Evolutionary conservation across 2,329 filamentous ascomycete species (phyloP), one percentile per base, ranked within the genome.

Genomic region (Colletotrichum trifolii): DNA sequence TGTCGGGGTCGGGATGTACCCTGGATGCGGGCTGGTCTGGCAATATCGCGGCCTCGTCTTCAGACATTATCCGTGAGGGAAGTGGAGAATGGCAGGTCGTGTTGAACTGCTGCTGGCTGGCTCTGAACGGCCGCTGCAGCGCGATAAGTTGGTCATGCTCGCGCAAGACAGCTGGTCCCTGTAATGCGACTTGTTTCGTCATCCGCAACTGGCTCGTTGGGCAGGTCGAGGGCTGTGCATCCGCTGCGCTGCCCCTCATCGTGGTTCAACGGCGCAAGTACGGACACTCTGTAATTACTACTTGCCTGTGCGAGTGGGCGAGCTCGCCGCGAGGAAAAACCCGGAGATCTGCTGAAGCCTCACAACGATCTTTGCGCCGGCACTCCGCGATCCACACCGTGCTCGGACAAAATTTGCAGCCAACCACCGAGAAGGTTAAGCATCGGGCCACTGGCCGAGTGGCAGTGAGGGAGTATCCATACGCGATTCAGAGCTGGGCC

Each of bases 61-160:
- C 58, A 62, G 58, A 62, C 59, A 63, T 49, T 36, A 63, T 66
- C 42, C 58, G 63, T 66, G 63, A 57, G 62, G 43, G 33, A 47
- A 42, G 59, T 63, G 63, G 63, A 53, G 52, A 57, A 48, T 57
- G 42, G 34, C 33, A 13, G 46, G 42, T 66, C 59, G 63, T 57
- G 52, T 57, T 66, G 48, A 66, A 48, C 53, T 52, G 53, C 59
- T 47, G 63, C 59, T 66, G 63, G 63, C 58, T 54, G 61, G 25
- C 25, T 4, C 17, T 60, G 43, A 42, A 35, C 42, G 55, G 17
- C 36, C 40, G 45, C 54, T 49, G 54, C 54, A 48, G 54, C 39
- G 45, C 46, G 62, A 61, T 49, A 54, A 64, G 62, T 42, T 47
- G 52, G 55, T 45, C 48, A 7, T 60, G 39, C 25, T 54, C 50